These are phyloP conservation scores for Cladophialophora exuberans DNA, from an alignment of 2,329 filamentous ascomycete genomes.

Conservation along the genomic window DNA sequence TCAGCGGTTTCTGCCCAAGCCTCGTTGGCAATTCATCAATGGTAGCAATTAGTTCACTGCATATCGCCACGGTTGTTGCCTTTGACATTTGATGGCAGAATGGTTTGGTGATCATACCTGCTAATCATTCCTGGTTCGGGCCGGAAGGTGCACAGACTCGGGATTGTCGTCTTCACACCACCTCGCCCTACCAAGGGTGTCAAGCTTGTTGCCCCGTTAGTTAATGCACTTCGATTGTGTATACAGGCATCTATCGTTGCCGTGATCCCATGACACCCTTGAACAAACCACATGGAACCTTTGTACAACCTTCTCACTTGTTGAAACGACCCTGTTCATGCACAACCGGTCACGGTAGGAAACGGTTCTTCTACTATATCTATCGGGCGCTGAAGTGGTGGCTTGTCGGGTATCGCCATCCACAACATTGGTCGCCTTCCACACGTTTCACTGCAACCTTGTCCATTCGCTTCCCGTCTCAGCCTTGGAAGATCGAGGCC, in stretches of 20 bases:
- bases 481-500: background rate
- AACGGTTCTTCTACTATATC: background rate
- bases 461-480: background rate
- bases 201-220: background rate
- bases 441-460: constrained; percentile 5
- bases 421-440: background rate
- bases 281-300: constrained; percentile 3
- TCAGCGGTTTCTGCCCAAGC: constrained; percentile 28
- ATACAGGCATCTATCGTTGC: background rate
- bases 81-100: background rate
- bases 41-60: constrained; percentile 11
- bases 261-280: constrained; percentile 1
- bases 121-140: too few species aligned
- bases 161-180: background rate
- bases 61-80: constrained; percentile 12
- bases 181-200: background rate
- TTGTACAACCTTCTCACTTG: constrained; percentile 8
- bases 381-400: background rate
- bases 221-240: background rate
- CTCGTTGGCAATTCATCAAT: constrained; percentile 29
- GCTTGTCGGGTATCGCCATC: background rate
- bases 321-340: background rate
- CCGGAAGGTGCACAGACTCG: too few species aligned
- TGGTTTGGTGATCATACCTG: background rate
- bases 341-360: constrained; percentile 4